Evolutionary conservation across 1,284 basidiomycete species (phyloP), one percentile per base, ranked within the genome.

Genomic region (Coniophora puteana): DNA sequence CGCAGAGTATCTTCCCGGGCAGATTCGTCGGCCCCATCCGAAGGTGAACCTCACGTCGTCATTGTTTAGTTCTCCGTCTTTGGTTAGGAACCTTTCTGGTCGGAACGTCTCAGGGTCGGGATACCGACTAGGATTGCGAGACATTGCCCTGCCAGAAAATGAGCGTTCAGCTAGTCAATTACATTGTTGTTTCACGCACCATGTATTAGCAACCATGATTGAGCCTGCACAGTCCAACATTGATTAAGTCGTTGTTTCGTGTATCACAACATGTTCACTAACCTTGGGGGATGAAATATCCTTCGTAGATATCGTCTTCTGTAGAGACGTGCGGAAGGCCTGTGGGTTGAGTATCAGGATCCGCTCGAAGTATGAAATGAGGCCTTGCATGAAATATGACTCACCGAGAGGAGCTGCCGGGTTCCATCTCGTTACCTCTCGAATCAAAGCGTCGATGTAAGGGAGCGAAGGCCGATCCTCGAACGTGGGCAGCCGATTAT

Each of bases 401-500:
- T 35, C 14, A 14, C 33, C 33, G 5, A 35, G 21, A 5, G 33
- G 33, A 6, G 23, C 33, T 10, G 23, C 33, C 8, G 33, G 33
- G 21, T 16, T n/a, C 33, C 23, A 48, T 32, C 46, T 14, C 8
- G 38, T 26, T 18, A 39, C 32, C 36, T 49, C 45, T 17, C 34
- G 26, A n/a, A 51, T 24, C 5, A 48, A 26, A 16, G 47, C 45
- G 18, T 44, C 44, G 20, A 54, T 18, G 32, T 49, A 49, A 0
- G 51, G 49, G 4, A 54, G 32, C 1, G 38, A 20, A 4, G 31
- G 41, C 14, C 41, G 40, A 25, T 53, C 50, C 5, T 33, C 44
- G 38, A 50, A 48, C 20, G 22, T 36, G 3, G 52, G 53, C 17
- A 51, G 29, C 8, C 48, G 33, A n/a, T 36, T 34, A 3, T 25